phyloP scores from a whole-genome alignment of 2,329 filamentous ascomycete species.

The Microcera coccophila region DNA sequence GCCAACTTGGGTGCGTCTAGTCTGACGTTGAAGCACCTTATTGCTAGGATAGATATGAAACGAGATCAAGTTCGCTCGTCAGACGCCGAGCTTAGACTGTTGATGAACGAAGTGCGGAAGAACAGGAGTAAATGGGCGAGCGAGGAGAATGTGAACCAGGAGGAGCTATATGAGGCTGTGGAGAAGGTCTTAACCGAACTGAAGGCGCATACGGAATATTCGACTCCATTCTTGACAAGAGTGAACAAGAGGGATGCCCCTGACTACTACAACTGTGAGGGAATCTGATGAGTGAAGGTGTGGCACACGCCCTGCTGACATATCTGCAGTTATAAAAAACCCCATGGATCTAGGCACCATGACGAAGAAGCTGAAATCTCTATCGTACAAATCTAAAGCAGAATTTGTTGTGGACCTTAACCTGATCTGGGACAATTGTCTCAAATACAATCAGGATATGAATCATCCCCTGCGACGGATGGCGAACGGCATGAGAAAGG shows the following conservation, averaged over 20 bases:
- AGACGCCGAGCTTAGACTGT: slow-evolving; percentile 82
- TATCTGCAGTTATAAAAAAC: slow-evolving; percentile 72
- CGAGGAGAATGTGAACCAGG: slow-evolving; percentile 94
- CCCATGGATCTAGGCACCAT: slow-evolving; percentile 97
- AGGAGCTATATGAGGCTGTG: slow-evolving; percentile 93
- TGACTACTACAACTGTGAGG: slow-evolving; percentile 88
- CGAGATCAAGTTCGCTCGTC: slow-evolving; percentile 85
- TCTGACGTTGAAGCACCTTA: slow-evolving; percentile 92
- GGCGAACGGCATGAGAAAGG: slow-evolving; percentile 93
- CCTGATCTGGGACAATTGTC: slow-evolving; percentile 94
- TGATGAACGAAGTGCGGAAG: slow-evolving; percentile 97
- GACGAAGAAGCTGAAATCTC: slow-evolving; percentile 90
- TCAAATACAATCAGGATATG: slow-evolving; percentile 91
- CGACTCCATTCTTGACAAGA: slow-evolving; percentile 86
- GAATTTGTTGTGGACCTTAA: slow-evolving; percentile 94
- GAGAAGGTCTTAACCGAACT: slow-evolving; percentile 97
- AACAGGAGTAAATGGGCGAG: slow-evolving; percentile 99
- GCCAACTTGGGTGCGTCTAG: slow-evolving; percentile 95
- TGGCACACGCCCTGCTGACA: slow-evolving; percentile 18
- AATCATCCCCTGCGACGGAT: slow-evolving; percentile 85
- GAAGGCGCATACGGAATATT: slow-evolving; percentile 96
- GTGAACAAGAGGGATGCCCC: slow-evolving; percentile 97
- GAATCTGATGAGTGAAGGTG: too few relatives aligned
- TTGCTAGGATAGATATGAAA: slow-evolving; percentile 91
- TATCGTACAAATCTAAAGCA: slow-evolving; percentile 80